Evolutionary conservation across 345 rosid species (phyloP).

Genomic region (Iberis pinnata): DNA sequence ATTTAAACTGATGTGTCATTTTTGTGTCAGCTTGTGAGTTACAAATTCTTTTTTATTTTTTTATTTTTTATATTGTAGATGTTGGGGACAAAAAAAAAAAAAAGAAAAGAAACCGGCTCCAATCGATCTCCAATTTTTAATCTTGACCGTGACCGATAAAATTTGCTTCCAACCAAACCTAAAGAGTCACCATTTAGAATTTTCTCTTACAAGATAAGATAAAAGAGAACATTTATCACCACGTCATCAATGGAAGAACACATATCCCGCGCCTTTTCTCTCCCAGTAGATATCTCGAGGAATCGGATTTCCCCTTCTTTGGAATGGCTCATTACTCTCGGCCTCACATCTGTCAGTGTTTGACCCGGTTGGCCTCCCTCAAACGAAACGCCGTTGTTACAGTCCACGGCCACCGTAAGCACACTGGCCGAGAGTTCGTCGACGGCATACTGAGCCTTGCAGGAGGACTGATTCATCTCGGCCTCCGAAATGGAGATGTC

Average conservation of each 20-base stretch:
- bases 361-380: slow-evolving; percentile 43
- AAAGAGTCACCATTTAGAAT: no score
- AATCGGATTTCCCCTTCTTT: neutral
- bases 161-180: no score
- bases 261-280: slow-evolving; percentile 16
- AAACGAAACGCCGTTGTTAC: slow-evolving; percentile 40
- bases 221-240: slow-evolving; percentile 25
- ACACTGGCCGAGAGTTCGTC: slow-evolving; percentile 54
- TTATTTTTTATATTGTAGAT: no score
- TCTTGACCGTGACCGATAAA: no score
- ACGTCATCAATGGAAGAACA: slow-evolving; percentile 20
- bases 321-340: slow-evolving; percentile 48
- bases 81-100: no score
- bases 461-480: slow-evolving; percentile 39
- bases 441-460: slow-evolving; percentile 44
- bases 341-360: slow-evolving; percentile 68
- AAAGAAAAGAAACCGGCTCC: no score
- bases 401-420: slow-evolving; percentile 37
- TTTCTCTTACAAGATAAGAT: slow-evolving; percentile 16
- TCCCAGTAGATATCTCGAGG: neutral
- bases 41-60: no score
- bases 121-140: no score
- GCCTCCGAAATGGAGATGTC: slow-evolving; percentile 49
- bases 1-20: no score
- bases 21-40: no score